These are phyloP conservation scores for Aureobasidium melanogenum DNA, from an alignment of 2,329 filamentous ascomycete genomes.

Conservation along the genomic window DNA sequence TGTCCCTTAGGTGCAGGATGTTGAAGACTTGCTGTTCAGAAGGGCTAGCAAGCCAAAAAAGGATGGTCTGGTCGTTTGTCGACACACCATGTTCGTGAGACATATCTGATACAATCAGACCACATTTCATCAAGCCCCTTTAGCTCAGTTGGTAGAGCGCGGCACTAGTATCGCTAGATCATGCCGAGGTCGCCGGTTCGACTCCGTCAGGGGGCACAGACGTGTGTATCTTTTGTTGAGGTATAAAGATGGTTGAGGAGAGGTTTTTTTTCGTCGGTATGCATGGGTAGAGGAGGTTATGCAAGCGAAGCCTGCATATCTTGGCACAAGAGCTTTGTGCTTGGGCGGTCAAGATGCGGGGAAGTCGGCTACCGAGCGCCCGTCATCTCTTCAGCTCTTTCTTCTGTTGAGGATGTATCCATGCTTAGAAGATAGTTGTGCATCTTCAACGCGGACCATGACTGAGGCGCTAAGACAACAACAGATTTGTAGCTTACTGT, in stretches of 20 bases:
- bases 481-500: neutral
- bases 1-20: too few relatives aligned
- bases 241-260: too few relatives aligned
- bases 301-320: neutral
- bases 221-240: too few relatives aligned
- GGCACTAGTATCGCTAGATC: conserved; percentile 11
- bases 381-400: neutral
- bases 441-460: too few relatives aligned
- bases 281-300: neutral
- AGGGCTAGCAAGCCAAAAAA: too few relatives aligned
- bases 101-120: too few relatives aligned
- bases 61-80: too few relatives aligned
- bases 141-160: conserved; percentile 12
- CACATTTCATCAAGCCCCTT: neutral
- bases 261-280: too few relatives aligned
- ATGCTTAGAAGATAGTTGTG: too few relatives aligned
- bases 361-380: neutral
- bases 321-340: neutral
- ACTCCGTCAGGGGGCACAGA: neutral
- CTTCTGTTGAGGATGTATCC: neutral
- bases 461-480: too few relatives aligned
- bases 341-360: neutral
- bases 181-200: conserved; percentile 11
- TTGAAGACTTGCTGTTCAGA: too few relatives aligned
- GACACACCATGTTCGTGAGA: too few relatives aligned